phyloP scores from a whole-genome alignment of 805 yeast genomes.

The Hanseniaspora jakobsenii region DNA sequence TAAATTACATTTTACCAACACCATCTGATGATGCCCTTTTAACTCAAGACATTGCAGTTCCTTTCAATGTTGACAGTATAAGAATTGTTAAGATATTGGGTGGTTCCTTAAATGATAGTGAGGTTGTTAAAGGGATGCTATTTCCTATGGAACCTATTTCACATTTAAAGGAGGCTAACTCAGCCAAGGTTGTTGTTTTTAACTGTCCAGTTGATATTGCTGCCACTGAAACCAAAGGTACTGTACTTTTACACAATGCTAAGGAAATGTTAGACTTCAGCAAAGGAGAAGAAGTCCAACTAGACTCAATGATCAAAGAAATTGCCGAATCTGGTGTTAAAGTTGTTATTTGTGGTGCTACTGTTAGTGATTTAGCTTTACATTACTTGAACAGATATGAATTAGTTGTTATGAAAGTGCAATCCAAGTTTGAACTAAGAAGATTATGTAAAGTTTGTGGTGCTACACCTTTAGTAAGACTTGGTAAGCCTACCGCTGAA shows the following conservation, averaged over 20 bases:
- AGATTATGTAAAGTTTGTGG: conserved; percentile 94
- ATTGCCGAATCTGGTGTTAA: conserved; percentile 72
- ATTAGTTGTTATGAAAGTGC: conserved; percentile 75
- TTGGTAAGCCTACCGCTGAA: conserved; percentile 91
- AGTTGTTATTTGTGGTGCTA: conserved; percentile 89
- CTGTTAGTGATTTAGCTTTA: conserved; percentile 82
- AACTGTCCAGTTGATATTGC: conserved; percentile 92
- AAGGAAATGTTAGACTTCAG: conserved; percentile 93
- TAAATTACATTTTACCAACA: conserved; percentile 58
- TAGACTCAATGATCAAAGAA: conserved; percentile 74
- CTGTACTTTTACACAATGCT: conserved; percentile 90
- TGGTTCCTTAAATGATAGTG: conserved; percentile 55
- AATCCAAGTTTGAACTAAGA: conserved; percentile 87
- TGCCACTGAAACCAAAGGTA: conserved; percentile 96
- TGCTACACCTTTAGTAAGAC: conserved; percentile 86
- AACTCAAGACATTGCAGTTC: conserved; percentile 16
- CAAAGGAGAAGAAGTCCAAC: conserved; percentile 89
- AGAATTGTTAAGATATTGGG: conserved; percentile 98
- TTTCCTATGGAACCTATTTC: conserved; percentile 98
- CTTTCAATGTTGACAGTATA: conserved; percentile 82
- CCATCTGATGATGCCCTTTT: conserved; percentile 16
- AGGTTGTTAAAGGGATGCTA: conserved; percentile 92
- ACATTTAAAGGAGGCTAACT: conserved; percentile 48
- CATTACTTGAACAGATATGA: conserved; percentile 84
- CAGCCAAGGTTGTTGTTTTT: conserved; percentile 79